phyloP scores from a whole-genome alignment of 306 rosid species.

The Biancaea sappan region DNA sequence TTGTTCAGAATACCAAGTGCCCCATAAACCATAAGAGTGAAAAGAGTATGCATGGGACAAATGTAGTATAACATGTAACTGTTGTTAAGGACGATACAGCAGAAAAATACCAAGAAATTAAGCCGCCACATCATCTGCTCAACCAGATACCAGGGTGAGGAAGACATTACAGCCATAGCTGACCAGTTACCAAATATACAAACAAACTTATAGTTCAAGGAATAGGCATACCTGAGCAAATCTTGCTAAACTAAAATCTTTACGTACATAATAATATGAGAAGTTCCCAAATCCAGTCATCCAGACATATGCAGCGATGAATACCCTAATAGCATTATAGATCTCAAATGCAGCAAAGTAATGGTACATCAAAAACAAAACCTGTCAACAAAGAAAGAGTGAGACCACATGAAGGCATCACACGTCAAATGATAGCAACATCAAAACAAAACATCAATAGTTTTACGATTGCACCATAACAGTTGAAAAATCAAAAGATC shows the following conservation, averaged over 20 bases:
- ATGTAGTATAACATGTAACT: constrained; percentile 94
- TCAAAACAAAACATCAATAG: constrained; percentile 18
- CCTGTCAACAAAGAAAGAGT: constrained; percentile 53
- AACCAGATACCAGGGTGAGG: constrained; percentile 25
- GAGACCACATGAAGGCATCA: constrained; percentile 8
- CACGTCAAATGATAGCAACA: constrained; percentile 27
- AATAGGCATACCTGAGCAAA: constrained; percentile 74
- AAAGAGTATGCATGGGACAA: constrained; percentile 98
- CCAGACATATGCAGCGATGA: constrained; percentile 95
- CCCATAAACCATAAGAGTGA: constrained; percentile 94
- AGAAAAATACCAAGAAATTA: constrained; percentile 83
- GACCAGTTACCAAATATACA: constrained; percentile 16
- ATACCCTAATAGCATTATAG: constrained; percentile 80
- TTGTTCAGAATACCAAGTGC: constrained; percentile 80
- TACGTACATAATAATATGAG: constrained; percentile 88
- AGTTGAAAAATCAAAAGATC: constrained; percentile 29
- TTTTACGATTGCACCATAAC: constrained; percentile 10
- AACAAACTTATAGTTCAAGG: constrained; percentile 34
- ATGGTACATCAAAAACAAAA: constrained; percentile 91
- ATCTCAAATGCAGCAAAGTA: constrained; percentile 88
- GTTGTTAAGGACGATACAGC: constrained; percentile 85
- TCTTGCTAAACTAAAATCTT: constrained; percentile 90
- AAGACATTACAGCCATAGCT: constrained; percentile 28
- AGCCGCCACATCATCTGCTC: constrained; percentile 99
- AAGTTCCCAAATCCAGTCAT: constrained; percentile 99